Evolutionary conservation across 805 yeast species (phyloP).

Genomic region (Metschnikowia corniflorae): DNA sequence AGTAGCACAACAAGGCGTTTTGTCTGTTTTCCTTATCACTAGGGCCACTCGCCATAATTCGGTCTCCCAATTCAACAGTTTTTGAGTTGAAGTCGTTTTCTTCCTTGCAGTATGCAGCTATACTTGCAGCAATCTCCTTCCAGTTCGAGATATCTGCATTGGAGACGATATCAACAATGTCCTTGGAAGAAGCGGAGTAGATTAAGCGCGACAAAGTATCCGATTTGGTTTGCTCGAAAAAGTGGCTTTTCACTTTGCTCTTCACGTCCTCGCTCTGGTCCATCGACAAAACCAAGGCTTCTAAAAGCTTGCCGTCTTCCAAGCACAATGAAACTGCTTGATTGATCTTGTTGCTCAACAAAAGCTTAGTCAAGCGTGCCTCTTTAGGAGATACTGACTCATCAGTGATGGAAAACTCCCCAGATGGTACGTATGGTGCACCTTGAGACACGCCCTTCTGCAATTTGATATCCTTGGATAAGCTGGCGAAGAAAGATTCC

Average conservation of each 20-base stretch:
- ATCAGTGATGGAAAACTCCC: conserved; percentile 44
- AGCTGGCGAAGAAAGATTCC: conserved; percentile 37
- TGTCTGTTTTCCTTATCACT: conserved; percentile 46
- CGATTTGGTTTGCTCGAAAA: conserved; percentile 54
- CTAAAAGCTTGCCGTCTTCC: conserved; percentile 58
- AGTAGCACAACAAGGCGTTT: conserved; percentile 71
- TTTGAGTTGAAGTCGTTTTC: conserved; percentile 49
- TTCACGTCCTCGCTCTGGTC: conserved; percentile 59
- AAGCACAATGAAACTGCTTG: conserved; percentile 69
- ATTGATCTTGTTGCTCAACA: conserved; percentile 60
- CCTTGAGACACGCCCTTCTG: conserved; percentile 11
- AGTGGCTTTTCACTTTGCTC: conserved; percentile 66
- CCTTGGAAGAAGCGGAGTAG: conserved; percentile 54
- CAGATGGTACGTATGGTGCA: conserved; percentile 46
- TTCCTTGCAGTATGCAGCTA: conserved; percentile 43
- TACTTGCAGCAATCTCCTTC: conserved; percentile 74
- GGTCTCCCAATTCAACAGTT: conserved; percentile 71
- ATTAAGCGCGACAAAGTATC: conserved; percentile 70
- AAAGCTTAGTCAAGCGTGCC: conserved; percentile 35
- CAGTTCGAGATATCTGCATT: conserved; percentile 77
- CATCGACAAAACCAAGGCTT: conserved; percentile 79
- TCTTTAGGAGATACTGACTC: conserved; percentile 39
- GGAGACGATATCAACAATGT: conserved; percentile 65
- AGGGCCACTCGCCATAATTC: conserved; percentile 42
- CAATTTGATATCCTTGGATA: conserved; percentile 23